These are phyloP conservation scores for Larix sibirica DNA, from an alignment of 83 land plant species.

Conservation along the genomic window DNA sequence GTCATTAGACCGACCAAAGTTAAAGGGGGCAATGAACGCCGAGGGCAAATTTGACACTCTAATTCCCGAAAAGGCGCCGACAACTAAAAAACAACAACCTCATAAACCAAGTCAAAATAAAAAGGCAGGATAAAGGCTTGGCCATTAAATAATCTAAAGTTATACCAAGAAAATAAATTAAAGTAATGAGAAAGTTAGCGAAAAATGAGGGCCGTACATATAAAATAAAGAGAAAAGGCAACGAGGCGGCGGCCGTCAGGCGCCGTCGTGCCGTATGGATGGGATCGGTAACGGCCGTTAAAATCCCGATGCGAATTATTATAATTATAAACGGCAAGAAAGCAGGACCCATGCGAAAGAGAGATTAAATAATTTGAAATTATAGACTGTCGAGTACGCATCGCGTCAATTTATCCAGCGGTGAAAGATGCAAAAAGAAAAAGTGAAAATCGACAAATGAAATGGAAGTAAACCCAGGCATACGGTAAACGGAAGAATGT, in stretches of 20 bases:
- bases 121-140: background rate
- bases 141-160: background rate
- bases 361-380: too few species aligned
- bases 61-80: background rate
- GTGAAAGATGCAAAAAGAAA: background rate
- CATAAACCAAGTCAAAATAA: background rate
- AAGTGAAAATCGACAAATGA: background rate
- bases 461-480: background rate
- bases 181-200: background rate
- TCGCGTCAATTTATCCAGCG: background rate
- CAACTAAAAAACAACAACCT: background rate
- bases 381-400: background rate
- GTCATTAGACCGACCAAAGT: background rate
- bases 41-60: too few species aligned
- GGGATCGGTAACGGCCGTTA: background rate
- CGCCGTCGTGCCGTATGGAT: background rate
- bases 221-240: background rate
- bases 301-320: too few species aligned
- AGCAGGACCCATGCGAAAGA: too few species aligned
- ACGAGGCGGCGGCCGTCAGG: constrained; percentile 9
- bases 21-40: background rate
- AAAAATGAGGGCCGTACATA: constrained; percentile 1
- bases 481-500: background rate
- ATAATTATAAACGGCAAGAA: too few species aligned
- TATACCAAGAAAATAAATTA: background rate